Conservation (phyloP, 2,329 filamentous ascomycete genomes). For the Scopulariopsis brevicaulis region DNA sequence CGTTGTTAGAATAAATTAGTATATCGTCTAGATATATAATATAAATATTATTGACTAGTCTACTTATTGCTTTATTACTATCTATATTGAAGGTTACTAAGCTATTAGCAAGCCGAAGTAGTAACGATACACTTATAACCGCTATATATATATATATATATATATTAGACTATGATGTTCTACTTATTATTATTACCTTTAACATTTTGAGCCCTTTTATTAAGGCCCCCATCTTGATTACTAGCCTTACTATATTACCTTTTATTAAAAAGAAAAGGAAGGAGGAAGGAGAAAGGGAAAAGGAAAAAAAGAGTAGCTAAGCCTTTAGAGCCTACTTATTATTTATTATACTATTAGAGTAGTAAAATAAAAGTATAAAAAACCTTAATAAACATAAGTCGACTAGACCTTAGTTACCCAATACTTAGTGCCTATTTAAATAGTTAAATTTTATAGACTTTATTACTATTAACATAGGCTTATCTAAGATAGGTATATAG, state of each 20-base stretch:
- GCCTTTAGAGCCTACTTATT: slow-evolving; percentile 12
- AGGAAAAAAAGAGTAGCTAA: no score
- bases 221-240: no score
- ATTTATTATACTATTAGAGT: slow-evolving; percentile 14
- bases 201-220: no score
- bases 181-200: slow-evolving; percentile 16
- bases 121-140: slow-evolving; percentile 21
- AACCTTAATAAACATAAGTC: no score
- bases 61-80: slow-evolving; percentile 9
- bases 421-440: no score
- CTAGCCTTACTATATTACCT: background rate
- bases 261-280: background rate
- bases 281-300: no score
- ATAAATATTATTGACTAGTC: slow-evolving; percentile 10
- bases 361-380: no score
- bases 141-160: slow-evolving; percentile 17
- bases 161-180: slow-evolving; percentile 21
- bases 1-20: background rate
- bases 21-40: slow-evolving; percentile 1
- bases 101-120: slow-evolving; percentile 14
- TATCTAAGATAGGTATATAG: no score
- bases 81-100: slow-evolving; percentile 9
- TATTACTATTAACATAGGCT: no score
- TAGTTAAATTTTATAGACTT: no score
- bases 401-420: no score